Evolutionary conservation across 2,329 filamentous ascomycete genomes (phyloP), one percentile per base, ranked within the genome.

Genomic region (Dactylella cylindrospora): DNA sequence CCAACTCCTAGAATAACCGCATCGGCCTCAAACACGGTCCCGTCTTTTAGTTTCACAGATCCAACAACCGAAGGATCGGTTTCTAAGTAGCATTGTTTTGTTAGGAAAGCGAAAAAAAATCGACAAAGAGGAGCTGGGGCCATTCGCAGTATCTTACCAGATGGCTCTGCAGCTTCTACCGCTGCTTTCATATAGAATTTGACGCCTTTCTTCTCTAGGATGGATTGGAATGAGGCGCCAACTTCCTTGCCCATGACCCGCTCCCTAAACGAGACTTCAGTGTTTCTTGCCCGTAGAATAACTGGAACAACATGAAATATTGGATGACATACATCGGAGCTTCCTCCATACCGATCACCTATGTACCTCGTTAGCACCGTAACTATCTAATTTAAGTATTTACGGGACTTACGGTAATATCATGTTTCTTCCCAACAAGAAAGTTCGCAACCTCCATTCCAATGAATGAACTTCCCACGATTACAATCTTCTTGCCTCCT

Each of bases 381-480:
- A 25, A 23, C 36, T 28, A 3, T 5, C 12, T 33, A 5, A 9
- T 7, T n/a, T 3, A 5, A 5, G n/a, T 7, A 19, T 13, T 5
- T 17, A 5, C 19, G 8, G 5, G 15, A 38, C 57, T n/a, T 29
- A 62, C 83, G 5, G 86, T 86, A 12, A 98, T 90, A 6, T 84
- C 76, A 72, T 98, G 95, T 69, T 86, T 85, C 68, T 85, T 86
- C 36, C 80, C 75, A 0, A 86, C 84, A 0, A 94, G 76, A 47
- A 77, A 85, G 66, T 90, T 93, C 64, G 87, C 91, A n/a, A 94
- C 82, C 74, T 98, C 93, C 87, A 98, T 94, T 32, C 93, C 93
- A 70, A 98, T 98, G 74, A 98, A 98, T 0, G 89, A 95, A 59
- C 86, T 91, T 32, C 93, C 93, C 49, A 98, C 79, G 10, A 98